Base-by-base conservation (phyloP, 352 stramenopile species). In the Stramenopiles sp. region DNA sequence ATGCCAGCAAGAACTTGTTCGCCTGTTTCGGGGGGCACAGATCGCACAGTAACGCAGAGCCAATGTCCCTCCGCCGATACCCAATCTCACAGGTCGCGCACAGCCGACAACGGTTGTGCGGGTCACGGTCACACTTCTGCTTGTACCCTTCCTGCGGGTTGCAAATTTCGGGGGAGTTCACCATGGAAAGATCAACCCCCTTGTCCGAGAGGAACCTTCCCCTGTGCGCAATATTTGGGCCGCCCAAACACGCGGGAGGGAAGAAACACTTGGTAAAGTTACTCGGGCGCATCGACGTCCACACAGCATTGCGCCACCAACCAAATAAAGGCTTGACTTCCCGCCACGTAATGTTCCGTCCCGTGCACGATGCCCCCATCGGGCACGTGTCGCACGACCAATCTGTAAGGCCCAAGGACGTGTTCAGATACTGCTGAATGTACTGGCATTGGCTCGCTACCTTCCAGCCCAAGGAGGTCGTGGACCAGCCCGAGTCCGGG, bases 211-310 rank as follows among this genome's bases (percentile, higher is more conserved):
- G 12, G 25, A 63, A 63, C 25, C 25, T 12, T 12, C 25, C 43
- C 25, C 25, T 63, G 25, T 18, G 25, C 43, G 25, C 25, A 12
- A 63, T 25, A 63, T 63, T 63, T 12, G 43, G 25, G 25, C 25
- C 43, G 12, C 43, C 43, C 25, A 18, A 25, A 25, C 43, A 63
- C 25, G 43, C 43, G 25, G 43, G 43, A 18, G 43, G 43, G 25
- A 63, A 63, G 12, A 63, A 63, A 63, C 43, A 63, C 25, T 63
- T 63, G 12, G 43, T 63, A 63, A 63, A 63, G 12, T 63, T 25
- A 25, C 43, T 63, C n/a, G n/a, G n/a, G n/a, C n/a, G n/a, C 25
- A 18, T 63, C 25, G 43, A 12, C 43, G 25, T 63, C 12, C 25
- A 12, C 25, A 25, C 43, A 18, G 12, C 43, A 63, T 63, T 12